These are phyloP conservation scores for Yarrowia sp. DNA, from an alignment of 805 yeast genomes.

Conservation along the genomic window DNA sequence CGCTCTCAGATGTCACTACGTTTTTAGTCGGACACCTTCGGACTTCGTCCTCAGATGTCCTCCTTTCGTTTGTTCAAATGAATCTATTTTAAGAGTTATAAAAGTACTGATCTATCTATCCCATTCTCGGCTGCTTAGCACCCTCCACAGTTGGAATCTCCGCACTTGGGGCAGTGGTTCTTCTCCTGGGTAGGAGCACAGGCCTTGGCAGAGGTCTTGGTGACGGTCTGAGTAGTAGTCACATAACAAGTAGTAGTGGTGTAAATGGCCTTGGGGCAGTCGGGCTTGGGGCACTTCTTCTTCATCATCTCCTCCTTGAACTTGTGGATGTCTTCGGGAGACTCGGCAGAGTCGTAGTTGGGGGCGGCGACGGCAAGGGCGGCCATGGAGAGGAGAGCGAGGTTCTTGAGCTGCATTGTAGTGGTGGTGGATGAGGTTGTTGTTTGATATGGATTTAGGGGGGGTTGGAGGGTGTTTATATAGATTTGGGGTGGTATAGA, in stretches of 20 bases:
- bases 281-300: conserved; percentile 22
- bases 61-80: no score
- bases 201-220: not conserved
- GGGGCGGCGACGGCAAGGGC: conserved; percentile 24
- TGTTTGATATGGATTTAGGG: no score
- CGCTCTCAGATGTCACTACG: no score
- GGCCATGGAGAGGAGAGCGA: conserved; percentile 19
- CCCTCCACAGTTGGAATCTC: conserved; percentile 1
- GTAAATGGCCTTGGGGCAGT: conserved; percentile 14
- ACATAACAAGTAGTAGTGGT: not conserved
- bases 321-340: conserved; percentile 16
- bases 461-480: no score
- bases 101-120: conserved; percentile 3
- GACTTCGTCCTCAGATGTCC: no score
- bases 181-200: conserved; percentile 15
- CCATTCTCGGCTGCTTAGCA: not conserved
- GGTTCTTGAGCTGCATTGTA: conserved; percentile 24
- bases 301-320: conserved; percentile 13
- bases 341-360: conserved; percentile 1
- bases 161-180: conserved; percentile 20
- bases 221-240: not conserved
- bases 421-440: not conserved
- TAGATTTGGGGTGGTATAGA: no score
- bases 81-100: conserved; percentile 4
- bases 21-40: no score